Evolutionary conservation across 306 rosid species (phyloP), one percentile per base, ranked within the genome.

Genomic region (Gynostemma pentaphyllum): DNA sequence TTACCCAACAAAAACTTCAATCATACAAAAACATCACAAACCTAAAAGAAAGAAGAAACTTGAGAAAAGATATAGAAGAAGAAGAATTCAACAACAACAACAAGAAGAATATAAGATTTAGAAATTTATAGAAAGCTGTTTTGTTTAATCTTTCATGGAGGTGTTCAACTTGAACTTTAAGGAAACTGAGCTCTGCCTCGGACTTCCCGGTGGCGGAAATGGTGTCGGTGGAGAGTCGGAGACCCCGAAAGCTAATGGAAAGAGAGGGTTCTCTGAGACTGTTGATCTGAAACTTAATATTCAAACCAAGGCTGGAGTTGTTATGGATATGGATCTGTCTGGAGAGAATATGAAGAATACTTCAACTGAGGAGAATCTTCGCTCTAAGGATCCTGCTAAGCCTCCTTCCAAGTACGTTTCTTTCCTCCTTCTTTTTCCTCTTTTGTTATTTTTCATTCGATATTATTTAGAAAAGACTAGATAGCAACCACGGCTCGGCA

Each of bases 151-250:
- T 59, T 59, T 8, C 64, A 59, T 22, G 29, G 64, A 36, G 21
- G 68, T 81, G 83, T 75, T 47, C 34, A 22, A 53, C 47, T 66
- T 86, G 77, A 84, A 84, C 74, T 72, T 90, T 56, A 87, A 69
- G 77, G 96, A 84, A 85, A 94, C 99, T 14, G 99, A 94, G 84
- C 81, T 94, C 13, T 88, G 99, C 55, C 87, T 94, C 22, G 99
- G 97, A 9, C 26, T 94, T 45, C 99, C 99, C 1, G 96, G 99
- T 0, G 82, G 79, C 57, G 83, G 82, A n/a, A n/a, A n/a, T 0
- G 82, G 73, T 0, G 50, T 36, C 0, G 55, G 34, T 10, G 7
- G 75, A 9, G 90, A 83, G 71, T 79, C 60, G 32, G 94, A 85
- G 66, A 87, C 88, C 18, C 78, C 78, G 0, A 85, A 74, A 64